Base-by-base conservation (phyloP, 768 basidiomycete species). In the Termitomyces sp. region DNA sequence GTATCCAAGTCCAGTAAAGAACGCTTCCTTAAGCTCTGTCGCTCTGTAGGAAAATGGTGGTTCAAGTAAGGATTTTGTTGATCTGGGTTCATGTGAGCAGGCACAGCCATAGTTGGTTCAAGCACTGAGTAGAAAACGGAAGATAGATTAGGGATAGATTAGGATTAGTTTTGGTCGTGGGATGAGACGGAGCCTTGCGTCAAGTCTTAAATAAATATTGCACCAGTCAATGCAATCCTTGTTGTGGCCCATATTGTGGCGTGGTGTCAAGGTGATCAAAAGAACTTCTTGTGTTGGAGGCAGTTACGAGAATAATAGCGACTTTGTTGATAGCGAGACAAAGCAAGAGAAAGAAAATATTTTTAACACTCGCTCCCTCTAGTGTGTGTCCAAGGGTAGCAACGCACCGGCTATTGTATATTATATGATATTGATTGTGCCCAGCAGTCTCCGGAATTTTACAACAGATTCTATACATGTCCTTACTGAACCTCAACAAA, bases 241-340 rank as follows among this genome's bases (percentile, higher is more conserved):
- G 50, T 58, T 58, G 36, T 58, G 7, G 49, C 56, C 50, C 40
- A 50, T 44, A 41, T 36, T 57, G 47, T 40, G 47, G 56, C 28
- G n/a, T 20, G 46, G 26, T 20, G 56, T 49, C 56, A 57, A 57
- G 56, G 36, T 10, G 14, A 57, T 30, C 28, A 12, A 16, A 35
- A 36, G 18, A 5, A 7, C 26, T 47, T 44, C 23, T 56, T 47
- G 18, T 56, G 16, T 18, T 38, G 10, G 23, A 53, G 26, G 52
- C 38, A 38, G 20, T 51, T 23, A 51, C 35, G 50, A 43, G 41
- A 10, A 43, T 43, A 43, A 43, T 43, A 43, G 2, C 41, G 41
- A 10, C 41, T 20, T 50, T 50, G 50, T 51, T 23, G 26, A 26
- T 36, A 12, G 23, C 36, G 41, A 53, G 28, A 53, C 52, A 53